Evolutionary conservation across 108 stramenopile species (phyloP), one percentile per base, ranked within the genome.

Genomic region (Pseudonitzschia delicatissima): DNA sequence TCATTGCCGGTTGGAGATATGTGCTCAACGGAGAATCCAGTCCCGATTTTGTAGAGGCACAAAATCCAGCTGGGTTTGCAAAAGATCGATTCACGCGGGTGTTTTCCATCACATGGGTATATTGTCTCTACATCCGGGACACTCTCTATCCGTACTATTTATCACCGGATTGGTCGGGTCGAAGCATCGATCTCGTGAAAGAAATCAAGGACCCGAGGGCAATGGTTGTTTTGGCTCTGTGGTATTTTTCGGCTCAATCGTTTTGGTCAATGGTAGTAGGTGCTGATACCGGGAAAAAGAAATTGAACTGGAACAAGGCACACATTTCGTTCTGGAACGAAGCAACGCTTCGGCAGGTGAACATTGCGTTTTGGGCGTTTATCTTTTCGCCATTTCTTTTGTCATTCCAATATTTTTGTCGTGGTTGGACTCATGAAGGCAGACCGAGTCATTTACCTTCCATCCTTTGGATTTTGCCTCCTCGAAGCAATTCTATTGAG

Each of bases 61-160:
- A 83, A 55, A 83, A 83, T 73, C 82, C 82, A 34, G 82, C 82
- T n/a, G 82, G 78, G 27, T 83, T 83, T 67, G 71, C 82, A 8
- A 28, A 70, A 42, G 78, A 83, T 69, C 67, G 78, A 18, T 79
- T 83, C 48, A 83, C 82, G 2, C 67, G 82, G 52, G 71, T 62
- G 7, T 83, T 83, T 58, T 71, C 69, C 21, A 65, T 83, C 33
- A 69, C 47, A 25, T 83, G 82, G 82, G 78, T 83, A 4, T 79
- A 83, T 48, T 76, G 77, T 57, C 45, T 83, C 12, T 83, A 83
- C 62, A 62, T 82, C 42, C 62, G 74, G 21, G 82, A 82, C 61
- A 64, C 71, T 7, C 13, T 82, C 44, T 78, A 69, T 40, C 82
- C 82, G 0, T 62, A 40, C 0, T 76, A 74, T 42, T 57, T 82